Percentiles rank a stretch among this genome's conserved stretches.
Conservation (phyloP, 129 eudicot species). For the Helianthus annuus region HanXRQr2.0-SUNRISE NC_035441.2:183590083-183590582, state of each 20-base stretch:
- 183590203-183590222: conserved; percentile 11
- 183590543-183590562: conserved; percentile 92
- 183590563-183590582: conserved; percentile 99
- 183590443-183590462: conserved; percentile 17
- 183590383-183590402: conserved; percentile 23
- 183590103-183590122: conserved; percentile 9
- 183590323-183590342: conserved; percentile 28
- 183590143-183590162: conserved; percentile 28
- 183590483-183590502: conserved; percentile 85
- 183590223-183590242: conserved; percentile 19
- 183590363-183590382: conserved; percentile 5
- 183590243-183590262: conserved; percentile 20
- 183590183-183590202: background rate
- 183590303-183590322: conserved; percentile 26
- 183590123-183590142: conserved; percentile 19
- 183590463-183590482: conserved; percentile 85
- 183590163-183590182: conserved; percentile 18
- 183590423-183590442: conserved; percentile 2
- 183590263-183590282: conserved; percentile 28
- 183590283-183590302: conserved; percentile 31
- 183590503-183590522: conserved; percentile 89
- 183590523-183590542: conserved; percentile 93
- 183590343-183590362: conserved; percentile 4
- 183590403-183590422: conserved; percentile 17
- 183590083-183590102: conserved; percentile 12